A percentile compares a stretch with the other conserved stretches of the same genome.
Conservation (phyloP, 2,329 filamentous ascomycete species). For the Cyclaneusma minus region DNA sequence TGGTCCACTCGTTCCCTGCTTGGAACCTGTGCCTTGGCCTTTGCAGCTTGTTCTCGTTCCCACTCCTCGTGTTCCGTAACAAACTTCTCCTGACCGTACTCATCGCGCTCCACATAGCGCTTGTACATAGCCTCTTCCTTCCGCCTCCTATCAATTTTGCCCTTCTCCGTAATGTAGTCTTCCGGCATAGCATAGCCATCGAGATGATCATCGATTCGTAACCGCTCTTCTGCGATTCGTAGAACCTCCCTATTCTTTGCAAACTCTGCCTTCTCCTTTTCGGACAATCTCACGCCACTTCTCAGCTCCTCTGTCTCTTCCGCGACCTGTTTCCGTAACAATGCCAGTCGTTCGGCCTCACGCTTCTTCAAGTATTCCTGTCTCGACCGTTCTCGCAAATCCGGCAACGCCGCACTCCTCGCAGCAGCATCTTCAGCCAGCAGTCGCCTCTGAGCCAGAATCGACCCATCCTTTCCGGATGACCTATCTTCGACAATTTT, state of each 20-base stretch:
- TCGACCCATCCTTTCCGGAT: constrained; percentile 35
- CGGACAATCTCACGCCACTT: constrained; percentile 59
- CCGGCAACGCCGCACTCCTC: constrained; percentile 57
- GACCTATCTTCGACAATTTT: constrained; percentile 47
- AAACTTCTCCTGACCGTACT: constrained; percentile 75
- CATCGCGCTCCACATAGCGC: constrained; percentile 75
- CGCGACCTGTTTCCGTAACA: constrained; percentile 79
- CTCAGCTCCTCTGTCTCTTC: constrained; percentile 74
- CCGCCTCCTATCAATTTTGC: constrained; percentile 71
- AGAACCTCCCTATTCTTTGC: constrained; percentile 74
- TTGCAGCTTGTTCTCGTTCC: constrained; percentile 78
- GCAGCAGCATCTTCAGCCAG: constrained; percentile 53
- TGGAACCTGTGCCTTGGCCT: constrained; percentile 75
- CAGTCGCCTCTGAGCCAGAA: constrained; percentile 42
- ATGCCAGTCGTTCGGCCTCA: constrained; percentile 67
- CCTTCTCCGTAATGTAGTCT: constrained; percentile 88
- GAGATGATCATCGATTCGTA: constrained; percentile 77
- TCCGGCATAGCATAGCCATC: constrained; percentile 91
- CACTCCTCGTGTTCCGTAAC: constrained; percentile 92
- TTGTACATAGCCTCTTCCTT: constrained; percentile 87
- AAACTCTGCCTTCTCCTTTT: constrained; percentile 75
- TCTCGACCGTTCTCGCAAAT: constrained; percentile 68
- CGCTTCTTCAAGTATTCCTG: constrained; percentile 92
- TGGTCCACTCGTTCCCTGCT: constrained; percentile 61
- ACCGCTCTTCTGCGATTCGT: constrained; percentile 66